Conservation (phyloP, 1,139 yeast species). For the Taiozyma sp. region DNA sequence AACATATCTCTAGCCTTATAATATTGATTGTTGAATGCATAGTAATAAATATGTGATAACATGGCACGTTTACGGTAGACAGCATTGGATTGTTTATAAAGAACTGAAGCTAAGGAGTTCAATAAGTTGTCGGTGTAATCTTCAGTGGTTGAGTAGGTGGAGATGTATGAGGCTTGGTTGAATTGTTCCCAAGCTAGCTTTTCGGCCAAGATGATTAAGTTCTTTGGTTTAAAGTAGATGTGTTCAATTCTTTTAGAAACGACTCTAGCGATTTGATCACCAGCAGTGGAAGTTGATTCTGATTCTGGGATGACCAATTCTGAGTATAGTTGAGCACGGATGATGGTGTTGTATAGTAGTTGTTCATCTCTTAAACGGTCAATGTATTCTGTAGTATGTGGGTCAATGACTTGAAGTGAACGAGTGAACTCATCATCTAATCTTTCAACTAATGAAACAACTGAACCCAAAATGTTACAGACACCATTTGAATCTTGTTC, state of each 20-base stretch:
- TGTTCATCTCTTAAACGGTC: slow-evolving; percentile 88
- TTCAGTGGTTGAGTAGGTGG: slow-evolving; percentile 25
- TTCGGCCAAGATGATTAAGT: slow-evolving; percentile 67
- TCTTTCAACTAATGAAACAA: slow-evolving; percentile 84
- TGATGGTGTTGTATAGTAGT: slow-evolving; percentile 64
- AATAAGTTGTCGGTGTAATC: slow-evolving; percentile 50
- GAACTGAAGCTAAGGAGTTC: slow-evolving; percentile 56
- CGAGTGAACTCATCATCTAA: slow-evolving; percentile 91
- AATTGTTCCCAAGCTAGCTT: slow-evolving; percentile 57
- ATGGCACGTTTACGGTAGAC: slow-evolving; percentile 78
- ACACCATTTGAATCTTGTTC: slow-evolving; percentile 59
- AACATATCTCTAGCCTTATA: slow-evolving; percentile 83
- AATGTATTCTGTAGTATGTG: slow-evolving; percentile 91
- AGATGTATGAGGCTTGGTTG: slow-evolving; percentile 20
- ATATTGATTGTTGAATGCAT: slow-evolving; percentile 83
- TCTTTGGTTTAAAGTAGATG: slow-evolving; percentile 85
- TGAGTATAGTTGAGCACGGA: slow-evolving; percentile 81
- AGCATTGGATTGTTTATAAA: slow-evolving; percentile 61
- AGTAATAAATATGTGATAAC: slow-evolving; percentile 82
- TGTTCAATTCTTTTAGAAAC: slow-evolving; percentile 86
- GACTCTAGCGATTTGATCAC: slow-evolving; percentile 68
- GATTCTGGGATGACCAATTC: slow-evolving; percentile 55
- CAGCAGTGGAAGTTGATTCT: slow-evolving; percentile 32
- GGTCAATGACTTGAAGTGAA: slow-evolving; percentile 84
- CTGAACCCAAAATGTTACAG: slow-evolving; percentile 74